These are phyloP conservation scores for Colletotrichum musicola DNA, from an alignment of 2,329 filamentous ascomycete species.

Conservation along the genomic window DNA sequence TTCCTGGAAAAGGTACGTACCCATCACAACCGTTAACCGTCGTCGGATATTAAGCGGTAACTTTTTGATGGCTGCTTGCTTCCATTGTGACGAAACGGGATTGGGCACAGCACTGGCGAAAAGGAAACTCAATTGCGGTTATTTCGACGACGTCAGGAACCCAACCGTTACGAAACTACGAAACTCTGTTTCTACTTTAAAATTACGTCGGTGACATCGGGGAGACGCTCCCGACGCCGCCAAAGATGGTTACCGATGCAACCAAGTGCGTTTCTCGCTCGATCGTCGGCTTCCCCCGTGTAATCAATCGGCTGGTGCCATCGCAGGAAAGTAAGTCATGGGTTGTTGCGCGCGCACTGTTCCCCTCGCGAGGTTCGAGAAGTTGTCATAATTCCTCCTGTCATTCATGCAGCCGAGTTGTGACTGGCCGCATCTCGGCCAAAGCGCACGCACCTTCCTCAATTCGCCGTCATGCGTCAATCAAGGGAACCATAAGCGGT, in stretches of 20 bases:
- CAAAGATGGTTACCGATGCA: not conserved
- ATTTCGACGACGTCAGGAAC: not conserved
- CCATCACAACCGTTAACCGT: not conserved
- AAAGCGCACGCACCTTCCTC: too few relatives aligned
- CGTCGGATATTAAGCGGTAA: not conserved
- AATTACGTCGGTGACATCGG: constrained; percentile 10
- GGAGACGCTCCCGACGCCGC: not conserved
- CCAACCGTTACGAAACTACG: not conserved
- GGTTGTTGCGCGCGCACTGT: not conserved
- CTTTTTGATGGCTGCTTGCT: not conserved
- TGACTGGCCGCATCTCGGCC: not conserved
- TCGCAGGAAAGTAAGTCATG: not conserved
- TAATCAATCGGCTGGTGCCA: not conserved
- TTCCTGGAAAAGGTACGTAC: not conserved
- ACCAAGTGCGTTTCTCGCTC: too few relatives aligned
- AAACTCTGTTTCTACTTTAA: constrained; percentile 1
- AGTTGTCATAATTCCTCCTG: not conserved
- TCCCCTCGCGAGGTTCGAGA: not conserved
- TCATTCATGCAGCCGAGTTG: not conserved
- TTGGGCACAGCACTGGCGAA: too few relatives aligned
- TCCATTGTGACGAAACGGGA: too few relatives aligned
- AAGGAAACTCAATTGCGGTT: constrained; percentile 7
- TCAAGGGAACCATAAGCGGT: not conserved
- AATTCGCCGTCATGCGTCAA: not conserved
- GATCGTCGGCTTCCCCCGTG: too few relatives aligned